These are phyloP conservation scores for Mycena epipterygia DNA, from an alignment of 768 basidiomycete genomes.

Conservation along the genomic window DNA sequence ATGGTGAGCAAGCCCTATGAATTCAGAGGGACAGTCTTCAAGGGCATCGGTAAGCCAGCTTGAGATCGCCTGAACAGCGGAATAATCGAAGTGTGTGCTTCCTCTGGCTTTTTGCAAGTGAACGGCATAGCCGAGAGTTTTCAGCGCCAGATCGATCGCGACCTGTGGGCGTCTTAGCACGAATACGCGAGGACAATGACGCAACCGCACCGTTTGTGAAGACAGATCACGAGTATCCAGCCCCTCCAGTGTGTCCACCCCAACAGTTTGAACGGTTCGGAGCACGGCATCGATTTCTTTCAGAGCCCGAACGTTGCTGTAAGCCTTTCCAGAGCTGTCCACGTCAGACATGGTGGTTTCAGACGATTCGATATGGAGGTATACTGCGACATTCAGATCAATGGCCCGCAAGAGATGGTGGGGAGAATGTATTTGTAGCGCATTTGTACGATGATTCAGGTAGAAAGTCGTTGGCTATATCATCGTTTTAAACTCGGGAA, in stretches of 20 bases:
- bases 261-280: slow-evolving; percentile 31
- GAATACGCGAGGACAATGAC: not conserved
- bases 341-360: not conserved
- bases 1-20: slow-evolving; percentile 48
- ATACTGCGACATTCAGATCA: slow-evolving; percentile 56
- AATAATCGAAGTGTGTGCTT: slow-evolving; percentile 70
- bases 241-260: slow-evolving; percentile 27
- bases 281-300: slow-evolving; percentile 35
- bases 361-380: slow-evolving; percentile 50
- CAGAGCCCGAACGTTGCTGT: slow-evolving; percentile 34
- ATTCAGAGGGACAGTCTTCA: slow-evolving; percentile 47
- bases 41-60: slow-evolving; percentile 64
- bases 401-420: slow-evolving; percentile 57
- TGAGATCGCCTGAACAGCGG: slow-evolving; percentile 71
- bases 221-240: slow-evolving; percentile 22
- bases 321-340: slow-evolving; percentile 22
- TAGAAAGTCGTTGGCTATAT: slow-evolving; percentile 68
- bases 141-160: slow-evolving; percentile 49
- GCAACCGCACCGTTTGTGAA: slow-evolving; percentile 42
- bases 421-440: slow-evolving; percentile 39
- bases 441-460: slow-evolving; percentile 52
- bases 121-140: slow-evolving; percentile 54
- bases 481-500: slow-evolving; percentile 33
- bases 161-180: slow-evolving; percentile 37
- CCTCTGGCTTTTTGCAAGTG: slow-evolving; percentile 59